Evolutionary conservation across 352 stramenopile species (phyloP), one percentile per base, ranked within the genome.

Genomic region (Plasmopara muralis): DNA sequence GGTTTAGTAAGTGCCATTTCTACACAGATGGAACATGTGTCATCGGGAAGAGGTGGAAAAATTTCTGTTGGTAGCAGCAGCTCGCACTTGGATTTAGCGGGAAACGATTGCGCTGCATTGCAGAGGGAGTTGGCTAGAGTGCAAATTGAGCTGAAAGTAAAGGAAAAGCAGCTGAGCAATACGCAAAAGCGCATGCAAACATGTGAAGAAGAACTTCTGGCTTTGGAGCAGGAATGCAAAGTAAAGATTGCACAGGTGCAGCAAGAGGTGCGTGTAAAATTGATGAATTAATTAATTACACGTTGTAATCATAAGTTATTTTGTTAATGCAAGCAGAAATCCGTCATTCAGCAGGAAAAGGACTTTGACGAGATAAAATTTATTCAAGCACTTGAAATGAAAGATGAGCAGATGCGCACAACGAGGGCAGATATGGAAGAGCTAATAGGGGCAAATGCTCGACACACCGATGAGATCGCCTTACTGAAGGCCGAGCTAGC

Each of bases 151-250:
- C 53, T 88, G 31, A 62, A 70, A 0, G 25, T 72, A 6, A 87
- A 84, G 47, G 83, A 93, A 10, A 86, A 85, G 43, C 62, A 73
- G 29, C 50, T 91, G 7, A 60, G 49, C 33, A 76, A 62, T 15
- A 68, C 65, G 0, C 74, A 90, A 53, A 76, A 80, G 43, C 85
- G 67, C 48, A 49, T 87, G 35, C 54, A 74, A 30, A 69, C 86
- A 28, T 87, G 68, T 42, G 77, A 93, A 53, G 73, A 91, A 45
- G 83, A 93, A 57, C 68, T 91, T 12, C 72, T 87, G 20, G 83
- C 76, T 16, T 62, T 93, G 10, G 83, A 89, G 50, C 54, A 70
- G 13, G 83, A 93, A 47, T 91, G 80, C 64, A 81, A 69, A 18
- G 60, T 69, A 33, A 88, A 87, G 50, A 69, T 93, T 18, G 66